Evolutionary conservation across 2,329 filamentous ascomycete species (phyloP).

Genomic region (Colletotrichum sp.): DNA sequence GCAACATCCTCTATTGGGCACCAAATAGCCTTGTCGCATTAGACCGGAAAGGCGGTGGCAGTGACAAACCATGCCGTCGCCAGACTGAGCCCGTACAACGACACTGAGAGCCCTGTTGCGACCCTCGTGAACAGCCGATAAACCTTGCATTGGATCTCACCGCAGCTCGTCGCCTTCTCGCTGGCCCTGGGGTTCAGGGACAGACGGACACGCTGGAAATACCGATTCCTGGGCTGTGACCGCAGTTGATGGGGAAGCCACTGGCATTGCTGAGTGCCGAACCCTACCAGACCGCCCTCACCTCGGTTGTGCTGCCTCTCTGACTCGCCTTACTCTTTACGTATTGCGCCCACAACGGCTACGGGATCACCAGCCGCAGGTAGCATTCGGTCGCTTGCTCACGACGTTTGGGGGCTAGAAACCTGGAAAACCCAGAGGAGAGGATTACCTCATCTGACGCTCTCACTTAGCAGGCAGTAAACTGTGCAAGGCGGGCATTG

Average conservation of each 20-base stretch:
- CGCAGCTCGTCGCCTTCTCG: not conserved
- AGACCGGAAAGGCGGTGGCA: not conserved
- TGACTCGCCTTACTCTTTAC: not conserved
- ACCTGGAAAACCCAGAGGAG: not conserved
- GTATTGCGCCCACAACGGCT: not conserved
- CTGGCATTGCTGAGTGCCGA: not conserved
- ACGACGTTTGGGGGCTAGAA: not conserved
- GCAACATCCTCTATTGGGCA: not conserved
- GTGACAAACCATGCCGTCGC: not conserved
- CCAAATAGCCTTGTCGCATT: not conserved
- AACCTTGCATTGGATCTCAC: not conserved
- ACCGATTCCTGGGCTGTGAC: not conserved
- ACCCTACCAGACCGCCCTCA: not conserved
- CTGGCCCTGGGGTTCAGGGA: not conserved
- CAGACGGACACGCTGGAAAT: not conserved
- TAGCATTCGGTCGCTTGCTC: not conserved
- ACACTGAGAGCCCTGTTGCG: not conserved
- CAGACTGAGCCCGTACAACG: not conserved
- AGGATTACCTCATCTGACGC: conserved; percentile 6
- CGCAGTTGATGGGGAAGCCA: not conserved
- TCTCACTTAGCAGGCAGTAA: not conserved
- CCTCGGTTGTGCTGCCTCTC: not conserved
- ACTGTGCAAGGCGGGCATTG: not conserved
- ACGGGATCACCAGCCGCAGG: not conserved
- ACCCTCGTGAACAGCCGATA: not conserved